A percentile compares a stretch with the other conserved stretches of the same genome.
Conservation (phyloP, 805 yeast genomes). For the Brettanomyces sp. region DNA sequence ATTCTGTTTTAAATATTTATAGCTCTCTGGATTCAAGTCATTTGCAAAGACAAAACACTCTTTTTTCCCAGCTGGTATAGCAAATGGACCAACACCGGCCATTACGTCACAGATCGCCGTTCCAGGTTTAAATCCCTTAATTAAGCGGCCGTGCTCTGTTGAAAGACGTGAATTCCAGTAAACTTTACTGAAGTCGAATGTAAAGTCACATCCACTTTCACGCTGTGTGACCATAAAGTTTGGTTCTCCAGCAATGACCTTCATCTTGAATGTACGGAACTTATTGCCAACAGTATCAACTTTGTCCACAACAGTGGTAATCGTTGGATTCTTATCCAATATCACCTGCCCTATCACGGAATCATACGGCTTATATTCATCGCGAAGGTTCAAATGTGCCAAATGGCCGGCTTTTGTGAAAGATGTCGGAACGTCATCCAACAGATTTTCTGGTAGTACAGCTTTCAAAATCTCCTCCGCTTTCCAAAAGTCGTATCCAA, state of each 20-base stretch:
- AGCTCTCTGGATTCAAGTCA: conserved; percentile 87
- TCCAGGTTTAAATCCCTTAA: conserved; percentile 46
- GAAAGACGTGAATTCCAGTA: conserved; percentile 96
- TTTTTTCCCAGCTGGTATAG: conserved; percentile 89
- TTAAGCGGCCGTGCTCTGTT: conserved; percentile 84
- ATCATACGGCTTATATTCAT: conserved; percentile 78
- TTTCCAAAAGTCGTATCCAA: conserved; percentile 79
- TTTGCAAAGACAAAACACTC: conserved; percentile 77
- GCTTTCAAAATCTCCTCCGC: conserved; percentile 78
- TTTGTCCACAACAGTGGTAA: conserved; percentile 88
- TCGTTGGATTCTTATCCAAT: conserved; percentile 73
- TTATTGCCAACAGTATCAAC: conserved; percentile 77
- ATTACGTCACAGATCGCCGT: conserved; percentile 88
- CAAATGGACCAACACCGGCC: conserved; percentile 99
- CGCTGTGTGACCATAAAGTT: conserved; percentile 74
- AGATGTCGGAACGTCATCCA: conserved; percentile 77
- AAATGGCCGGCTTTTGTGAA: conserved; percentile 92
- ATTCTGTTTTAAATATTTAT: conserved; percentile 58
- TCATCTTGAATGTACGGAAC: conserved; percentile 90
- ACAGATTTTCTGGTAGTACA: conserved; percentile 60
- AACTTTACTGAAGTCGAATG: conserved; percentile 84
- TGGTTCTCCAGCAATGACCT: conserved; percentile 78
- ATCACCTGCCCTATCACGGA: conserved; percentile 80
- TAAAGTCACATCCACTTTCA: conserved; percentile 79
- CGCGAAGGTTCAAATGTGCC: conserved; percentile 82